Base-by-base conservation (phyloP, 257 asterid species). In the Nicotiana otophora region DNA sequence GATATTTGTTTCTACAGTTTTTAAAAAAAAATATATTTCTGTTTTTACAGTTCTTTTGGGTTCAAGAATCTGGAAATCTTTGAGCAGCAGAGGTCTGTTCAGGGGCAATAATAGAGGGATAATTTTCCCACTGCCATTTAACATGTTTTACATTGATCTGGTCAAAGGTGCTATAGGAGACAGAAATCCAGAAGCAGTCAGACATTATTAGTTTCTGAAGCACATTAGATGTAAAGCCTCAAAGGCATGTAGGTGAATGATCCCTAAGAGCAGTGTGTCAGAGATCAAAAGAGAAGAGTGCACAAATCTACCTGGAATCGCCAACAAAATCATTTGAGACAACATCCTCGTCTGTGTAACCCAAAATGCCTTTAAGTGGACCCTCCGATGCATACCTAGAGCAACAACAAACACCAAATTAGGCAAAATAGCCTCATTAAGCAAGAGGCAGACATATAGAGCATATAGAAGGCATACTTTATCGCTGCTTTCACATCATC, bases 261-360 rank as follows among this genome's bases (percentile, higher is more conserved):
- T 26, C 28, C 28, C 55, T n/a, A 79, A 53, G 20, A 26, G 58
- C 55, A 28, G 19, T 0, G 14, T 65, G 51, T 3, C 4, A 39
- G 33, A 68, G 61, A 66, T 36, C 67, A 58, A 65, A 33, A 20
- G 70, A 66, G 69, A 55, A 17, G 6, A 67, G 77, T 70, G 82
- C 16, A 30, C 17, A 75, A 16, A 54, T 63, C 81, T 90, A 94
- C 99, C 99, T 93, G 12, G 96, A 86, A 88, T 96, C 99, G 26
- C 99, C 99, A 75, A 96, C 89, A 86, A 96, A 96, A 87, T 96
- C 99, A 87, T 90, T 96, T 86, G 99, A 96, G 84, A 96, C 99
- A 30, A 94, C 99, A 88, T 96, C 98, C 67, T 96, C 99, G 34
- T 96, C 98, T 1, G 98, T 96, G 93, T 94, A 96, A 74, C 99